These are phyloP conservation scores for Zygosaccharomyces kombuchaensis DNA, from an alignment of 805 yeast genomes.

Conservation along the genomic window DNA sequence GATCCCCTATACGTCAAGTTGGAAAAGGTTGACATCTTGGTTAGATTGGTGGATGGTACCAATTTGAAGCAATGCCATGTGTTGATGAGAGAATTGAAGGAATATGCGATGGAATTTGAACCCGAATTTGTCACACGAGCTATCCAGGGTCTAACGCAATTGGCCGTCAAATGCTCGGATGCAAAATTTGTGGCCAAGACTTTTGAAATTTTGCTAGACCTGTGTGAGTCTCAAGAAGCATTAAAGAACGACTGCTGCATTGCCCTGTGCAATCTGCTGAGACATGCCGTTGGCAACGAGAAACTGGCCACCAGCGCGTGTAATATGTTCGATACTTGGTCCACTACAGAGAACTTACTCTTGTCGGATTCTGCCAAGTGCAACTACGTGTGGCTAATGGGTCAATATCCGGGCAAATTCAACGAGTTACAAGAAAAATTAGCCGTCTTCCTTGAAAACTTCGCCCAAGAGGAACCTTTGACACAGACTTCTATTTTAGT, in stretches of 20 bases:
- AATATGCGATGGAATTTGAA: slow-evolving; percentile 83
- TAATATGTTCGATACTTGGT: slow-evolving; percentile 37
- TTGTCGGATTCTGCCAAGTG: slow-evolving; percentile 45
- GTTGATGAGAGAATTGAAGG: slow-evolving; percentile 66
- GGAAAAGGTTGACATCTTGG: slow-evolving; percentile 72
- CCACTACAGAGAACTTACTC: slow-evolving; percentile 43
- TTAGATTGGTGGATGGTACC: slow-evolving; percentile 56
- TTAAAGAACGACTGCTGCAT: slow-evolving; percentile 55
- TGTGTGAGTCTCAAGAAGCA: slow-evolving; percentile 60
- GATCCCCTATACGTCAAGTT: slow-evolving; percentile 76
- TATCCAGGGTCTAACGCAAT: slow-evolving; percentile 62
- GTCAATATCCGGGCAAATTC: slow-evolving; percentile 63
- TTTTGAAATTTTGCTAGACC: slow-evolving; percentile 53
- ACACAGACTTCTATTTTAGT: slow-evolving; percentile 60
- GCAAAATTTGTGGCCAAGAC: slow-evolving; percentile 49
- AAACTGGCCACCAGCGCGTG: slow-evolving; percentile 26
- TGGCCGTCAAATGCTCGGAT: slow-evolving; percentile 55
- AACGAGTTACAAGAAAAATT: slow-evolving; percentile 48
- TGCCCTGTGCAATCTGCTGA: slow-evolving; percentile 59
- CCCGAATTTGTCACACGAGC: slow-evolving; percentile 66
- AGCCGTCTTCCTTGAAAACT: slow-evolving; percentile 44
- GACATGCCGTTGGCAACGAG: slow-evolving; percentile 53
- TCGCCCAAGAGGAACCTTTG: slow-evolving; percentile 53
- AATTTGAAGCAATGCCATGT: slow-evolving; percentile 47
- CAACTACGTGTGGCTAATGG: slow-evolving; percentile 64